Evolutionary conservation across 2,329 filamentous ascomycete genomes (phyloP), one percentile per base, ranked within the genome.

Genomic region (Phyllosticta citriasiana): DNA sequence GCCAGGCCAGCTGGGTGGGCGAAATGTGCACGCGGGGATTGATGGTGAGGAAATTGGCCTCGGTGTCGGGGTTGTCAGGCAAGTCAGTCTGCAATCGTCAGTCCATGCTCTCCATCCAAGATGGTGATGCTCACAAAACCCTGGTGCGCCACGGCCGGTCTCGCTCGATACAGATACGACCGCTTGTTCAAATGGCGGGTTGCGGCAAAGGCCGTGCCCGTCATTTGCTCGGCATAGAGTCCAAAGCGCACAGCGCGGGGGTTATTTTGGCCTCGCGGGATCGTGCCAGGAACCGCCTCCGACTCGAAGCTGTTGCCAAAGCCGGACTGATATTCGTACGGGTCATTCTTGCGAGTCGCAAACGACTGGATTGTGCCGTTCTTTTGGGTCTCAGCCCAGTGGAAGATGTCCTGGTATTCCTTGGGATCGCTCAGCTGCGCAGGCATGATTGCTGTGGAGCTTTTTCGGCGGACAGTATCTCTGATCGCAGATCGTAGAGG

Each of bases 311-410:
- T 66, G 67, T 84, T 85, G 47, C 78, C 78, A 65, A 84, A 84
- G 22, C 82, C 83, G 22, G 77, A 69, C 78, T 83, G 80, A 66
- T 85, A 85, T 71, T 79, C 59, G 68, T 82, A 82, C 40, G 79
- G 80, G 67, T 82, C 80, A 64, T 82, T 84, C 71, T 71, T 81
- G 69, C 76, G 78, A 63, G 74, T 77, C 3, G 72, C 75, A 65
- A 84, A 84, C 0, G 81, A 82, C 10, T 81, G 82, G 26, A 84
- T 77, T 0, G 74, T 67, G 0, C 78, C 82, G 67, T 84, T 77
- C 66, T 83, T 78, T 65, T 84, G 82, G n/a, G 82, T 84, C 67
- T 83, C 81, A 0, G 81, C 82, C 82, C 82, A 84, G 67, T 73
- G 72, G 64, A 74, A 74, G 55, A 72, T 73, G 19, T 71, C 67